A percentile compares a stretch with the other conserved stretches of the same genome.
Evolutionary conservation across 495 filamentous ascomycete genomes (phyloP).

Genomic region (Friedmanniomyces simplex): DNA sequence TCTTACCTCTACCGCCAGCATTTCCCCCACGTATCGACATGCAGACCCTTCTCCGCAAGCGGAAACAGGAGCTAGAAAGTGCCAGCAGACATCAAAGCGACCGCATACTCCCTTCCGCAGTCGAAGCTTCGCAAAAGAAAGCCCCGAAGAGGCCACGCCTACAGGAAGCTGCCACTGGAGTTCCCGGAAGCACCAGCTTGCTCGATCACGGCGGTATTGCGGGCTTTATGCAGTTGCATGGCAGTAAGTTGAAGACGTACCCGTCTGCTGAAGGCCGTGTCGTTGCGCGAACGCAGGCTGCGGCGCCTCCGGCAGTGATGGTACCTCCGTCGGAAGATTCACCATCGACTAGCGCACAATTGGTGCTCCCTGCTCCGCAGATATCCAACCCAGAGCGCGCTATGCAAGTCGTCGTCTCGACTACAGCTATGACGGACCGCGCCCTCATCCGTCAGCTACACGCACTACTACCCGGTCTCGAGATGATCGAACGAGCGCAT

Average conservation of each 20-base stretch:
- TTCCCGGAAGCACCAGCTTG: not conserved
- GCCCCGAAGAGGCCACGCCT: not conserved
- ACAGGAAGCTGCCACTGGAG: not conserved
- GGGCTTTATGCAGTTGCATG: conserved; percentile 24
- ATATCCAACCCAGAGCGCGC: conserved; percentile 17
- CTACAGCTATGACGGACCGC: conserved; percentile 36
- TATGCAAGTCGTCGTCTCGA: conserved; percentile 40
- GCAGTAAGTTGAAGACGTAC: not conserved
- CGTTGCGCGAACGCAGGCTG: not conserved
- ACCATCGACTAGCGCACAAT: not conserved
- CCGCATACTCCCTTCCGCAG: no score
- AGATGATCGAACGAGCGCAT: conserved; percentile 53
- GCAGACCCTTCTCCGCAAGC: conserved; percentile 25
- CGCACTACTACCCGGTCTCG: conserved; percentile 39
- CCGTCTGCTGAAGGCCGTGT: not conserved
- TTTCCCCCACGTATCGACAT: conserved; percentile 14
- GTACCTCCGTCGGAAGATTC: not conserved
- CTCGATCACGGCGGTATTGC: conserved; percentile 15
- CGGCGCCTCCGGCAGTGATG: not conserved
- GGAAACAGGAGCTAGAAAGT: conserved; percentile 24
- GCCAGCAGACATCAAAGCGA: not conserved
- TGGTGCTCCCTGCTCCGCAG: not conserved
- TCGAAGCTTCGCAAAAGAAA: not conserved
- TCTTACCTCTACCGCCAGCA: conserved; percentile 9
- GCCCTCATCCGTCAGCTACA: conserved; percentile 39